These are phyloP conservation scores for Tubosaeta sp. DNA, from an alignment of 768 basidiomycete species.

Conservation along the genomic window DNA sequence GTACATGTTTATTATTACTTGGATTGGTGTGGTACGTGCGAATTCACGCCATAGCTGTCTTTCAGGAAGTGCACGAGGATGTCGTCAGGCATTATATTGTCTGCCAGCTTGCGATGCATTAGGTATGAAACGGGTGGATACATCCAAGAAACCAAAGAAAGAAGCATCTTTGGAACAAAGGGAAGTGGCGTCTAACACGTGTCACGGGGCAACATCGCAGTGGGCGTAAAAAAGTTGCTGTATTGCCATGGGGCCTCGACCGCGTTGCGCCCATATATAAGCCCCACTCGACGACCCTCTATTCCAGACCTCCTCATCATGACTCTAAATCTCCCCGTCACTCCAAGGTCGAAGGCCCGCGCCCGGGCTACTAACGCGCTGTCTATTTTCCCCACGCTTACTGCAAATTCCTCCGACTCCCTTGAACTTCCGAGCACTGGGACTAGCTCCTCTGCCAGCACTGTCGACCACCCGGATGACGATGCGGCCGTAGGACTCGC, in stretches of 20 bases:
- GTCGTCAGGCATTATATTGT: not conserved
- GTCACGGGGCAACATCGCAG: too few species aligned
- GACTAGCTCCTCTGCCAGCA: not conserved
- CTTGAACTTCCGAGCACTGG: not conserved
- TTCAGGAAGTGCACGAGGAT: not conserved
- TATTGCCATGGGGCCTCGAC: not conserved
- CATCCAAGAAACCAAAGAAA: conserved; percentile 1
- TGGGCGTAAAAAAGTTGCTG: not conserved
- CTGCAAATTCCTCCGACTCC: not conserved
- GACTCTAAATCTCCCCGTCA: not conserved
- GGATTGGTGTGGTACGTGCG: too few species aligned
- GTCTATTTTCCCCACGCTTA: conserved; percentile 1
- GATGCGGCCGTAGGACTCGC: conserved; percentile 48
- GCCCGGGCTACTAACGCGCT: not conserved
- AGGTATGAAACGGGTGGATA: not conserved
- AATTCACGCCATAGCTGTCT: too few species aligned
- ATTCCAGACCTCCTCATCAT: not conserved
- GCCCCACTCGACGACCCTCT: too few species aligned
- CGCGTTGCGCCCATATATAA: conserved; percentile 9
- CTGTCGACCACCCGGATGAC: not conserved
- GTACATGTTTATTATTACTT: too few species aligned
- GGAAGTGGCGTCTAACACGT: not conserved
- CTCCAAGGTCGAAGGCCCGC: not conserved
- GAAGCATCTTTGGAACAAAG: not conserved
- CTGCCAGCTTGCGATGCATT: too few species aligned